Percentiles rank a stretch among this genome's conserved stretches.
Conservation (phyloP, 169 alveolate genomes). For the Cryptosporidium felis region DNA sequence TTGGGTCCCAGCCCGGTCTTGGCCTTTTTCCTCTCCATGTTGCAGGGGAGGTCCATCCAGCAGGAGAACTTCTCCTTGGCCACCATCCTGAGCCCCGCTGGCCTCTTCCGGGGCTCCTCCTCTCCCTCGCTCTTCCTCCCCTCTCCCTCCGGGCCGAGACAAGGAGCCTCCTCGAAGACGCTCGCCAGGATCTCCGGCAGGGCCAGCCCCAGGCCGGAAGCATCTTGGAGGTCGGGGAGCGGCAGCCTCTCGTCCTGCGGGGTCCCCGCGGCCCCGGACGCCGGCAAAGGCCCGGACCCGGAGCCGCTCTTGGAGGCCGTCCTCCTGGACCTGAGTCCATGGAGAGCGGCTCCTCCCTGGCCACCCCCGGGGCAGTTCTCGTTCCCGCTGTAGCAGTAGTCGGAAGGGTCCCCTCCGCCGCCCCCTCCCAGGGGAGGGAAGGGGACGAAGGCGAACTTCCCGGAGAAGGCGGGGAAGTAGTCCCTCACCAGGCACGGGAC, state of each 20-base stretch:
- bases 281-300: too few species aligned
- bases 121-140: too few species aligned
- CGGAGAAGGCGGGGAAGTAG: conserved; percentile 66
- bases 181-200: too few species aligned
- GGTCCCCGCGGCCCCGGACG: too few species aligned
- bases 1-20: conserved; percentile 65
- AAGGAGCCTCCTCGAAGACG: too few species aligned
- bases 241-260: too few species aligned
- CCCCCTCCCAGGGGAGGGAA: conserved; percentile 28
- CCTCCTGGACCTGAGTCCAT: conserved; percentile 51
- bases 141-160: too few species aligned
- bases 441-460: conserved; percentile 52
- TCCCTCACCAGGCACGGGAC: conserved; percentile 42
- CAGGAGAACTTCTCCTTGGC: conserved; percentile 38
- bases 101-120: too few species aligned
- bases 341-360: conserved; percentile 4
- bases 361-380: neutral
- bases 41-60: conserved; percentile 68
- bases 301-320: too few species aligned
- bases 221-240: too few species aligned
- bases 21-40: conserved; percentile 52
- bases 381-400: neutral
- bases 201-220: too few species aligned
- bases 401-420: neutral
- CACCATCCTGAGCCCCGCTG: conserved; percentile 42